phyloP scores from a whole-genome alignment of 2,329 filamentous ascomycete species.

The Mycosphaerella sp. region DNA sequence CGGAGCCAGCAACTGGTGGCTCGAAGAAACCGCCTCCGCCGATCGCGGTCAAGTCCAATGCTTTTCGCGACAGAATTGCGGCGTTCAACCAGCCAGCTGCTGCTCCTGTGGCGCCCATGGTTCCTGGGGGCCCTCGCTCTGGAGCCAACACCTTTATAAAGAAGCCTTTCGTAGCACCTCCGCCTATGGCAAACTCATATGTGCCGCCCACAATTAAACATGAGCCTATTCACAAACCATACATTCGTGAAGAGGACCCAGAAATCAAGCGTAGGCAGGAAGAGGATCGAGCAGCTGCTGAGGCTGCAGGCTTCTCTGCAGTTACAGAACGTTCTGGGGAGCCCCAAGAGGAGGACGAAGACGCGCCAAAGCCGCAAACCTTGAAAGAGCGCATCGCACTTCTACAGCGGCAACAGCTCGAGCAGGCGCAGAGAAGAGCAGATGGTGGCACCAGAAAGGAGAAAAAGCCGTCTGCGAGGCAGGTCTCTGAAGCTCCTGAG shows the following conservation, averaged over 20 bases:
- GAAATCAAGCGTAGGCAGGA: conserved; percentile 56
- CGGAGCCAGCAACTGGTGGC: conserved; percentile 37
- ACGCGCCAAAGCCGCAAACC: conserved; percentile 84
- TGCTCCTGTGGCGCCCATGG: conserved; percentile 82
- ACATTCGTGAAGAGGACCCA: conserved; percentile 82
- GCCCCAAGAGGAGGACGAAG: conserved; percentile 56
- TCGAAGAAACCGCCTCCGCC: conserved; percentile 58
- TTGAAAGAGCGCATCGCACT: conserved; percentile 93
- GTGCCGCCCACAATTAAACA: conserved; percentile 66
- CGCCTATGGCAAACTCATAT: conserved; percentile 86
- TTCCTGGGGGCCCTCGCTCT: conserved; percentile 59
- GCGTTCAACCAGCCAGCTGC: conserved; percentile 91
- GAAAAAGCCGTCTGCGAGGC: conserved; percentile 60
- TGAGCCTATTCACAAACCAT: conserved; percentile 62
- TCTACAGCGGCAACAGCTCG: conserved; percentile 86
- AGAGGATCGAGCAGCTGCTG: conserved; percentile 60
- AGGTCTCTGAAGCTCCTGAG: conserved; percentile 49
- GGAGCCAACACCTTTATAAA: conserved; percentile 68
- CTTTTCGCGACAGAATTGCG: conserved; percentile 92
- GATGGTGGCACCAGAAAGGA: conserved; percentile 75
- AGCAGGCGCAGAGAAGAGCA: conserved; percentile 76
- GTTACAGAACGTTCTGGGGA: conserved; percentile 34
- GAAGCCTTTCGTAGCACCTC: conserved; percentile 93
- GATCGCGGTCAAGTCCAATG: conserved; percentile 62
- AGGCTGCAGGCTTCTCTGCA: conserved; percentile 55